Conservation (phyloP, 78 protist species). For the Dictyostelium citrinum region DNA sequence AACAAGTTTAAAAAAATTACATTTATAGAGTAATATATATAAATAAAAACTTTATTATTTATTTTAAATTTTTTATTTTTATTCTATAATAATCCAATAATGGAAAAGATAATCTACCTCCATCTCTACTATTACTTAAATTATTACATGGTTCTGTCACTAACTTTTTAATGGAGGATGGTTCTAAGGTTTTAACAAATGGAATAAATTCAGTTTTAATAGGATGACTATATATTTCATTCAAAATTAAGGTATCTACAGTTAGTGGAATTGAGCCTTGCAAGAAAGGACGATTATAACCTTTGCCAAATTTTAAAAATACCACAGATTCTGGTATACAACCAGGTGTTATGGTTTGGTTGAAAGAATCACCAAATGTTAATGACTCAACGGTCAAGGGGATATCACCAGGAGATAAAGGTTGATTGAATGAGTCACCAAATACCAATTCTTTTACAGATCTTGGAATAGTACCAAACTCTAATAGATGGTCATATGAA, state of each 20-base stretch:
- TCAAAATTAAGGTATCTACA: not conserved
- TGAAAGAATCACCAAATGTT: not conserved
- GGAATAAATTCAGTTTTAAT: not conserved
- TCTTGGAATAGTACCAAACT: slow-evolving; percentile 5
- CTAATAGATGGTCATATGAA: not conserved
- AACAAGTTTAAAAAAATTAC: too few relatives aligned
- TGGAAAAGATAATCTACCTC: slow-evolving; percentile 12
- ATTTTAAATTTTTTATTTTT: not conserved
- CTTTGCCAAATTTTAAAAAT: not conserved
- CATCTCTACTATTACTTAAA: not conserved
- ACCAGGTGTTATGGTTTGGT: not conserved
- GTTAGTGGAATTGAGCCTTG: not conserved
- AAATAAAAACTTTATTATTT: not conserved
- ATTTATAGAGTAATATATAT: too few relatives aligned
- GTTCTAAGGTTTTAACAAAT: not conserved
- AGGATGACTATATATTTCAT: not conserved
- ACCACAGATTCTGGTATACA: not conserved
- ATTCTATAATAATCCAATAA: slow-evolving; percentile 1
- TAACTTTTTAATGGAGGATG: not conserved
- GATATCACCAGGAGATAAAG: not conserved
- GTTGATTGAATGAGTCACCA: not conserved
- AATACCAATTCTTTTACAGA: not conserved
- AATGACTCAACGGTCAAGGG: not conserved
- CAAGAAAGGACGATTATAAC: not conserved
- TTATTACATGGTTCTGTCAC: not conserved